phyloP scores from a whole-genome alignment of 2,329 filamentous ascomycete species.

The Mycosphaerella sp. region DNA sequence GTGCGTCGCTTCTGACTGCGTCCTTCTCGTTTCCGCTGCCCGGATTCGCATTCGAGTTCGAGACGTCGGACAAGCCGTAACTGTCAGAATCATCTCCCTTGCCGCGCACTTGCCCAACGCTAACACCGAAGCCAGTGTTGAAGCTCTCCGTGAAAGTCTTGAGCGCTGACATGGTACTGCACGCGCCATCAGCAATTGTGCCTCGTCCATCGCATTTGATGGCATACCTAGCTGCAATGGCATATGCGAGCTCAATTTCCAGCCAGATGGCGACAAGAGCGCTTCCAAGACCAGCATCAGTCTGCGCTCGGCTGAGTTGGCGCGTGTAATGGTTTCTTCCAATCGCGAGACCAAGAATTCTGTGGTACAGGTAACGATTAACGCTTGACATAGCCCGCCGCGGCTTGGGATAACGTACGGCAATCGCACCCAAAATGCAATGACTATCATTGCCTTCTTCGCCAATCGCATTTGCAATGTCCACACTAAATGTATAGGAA shows the following conservation, averaged over 20 bases:
- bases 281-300: constrained; percentile 32
- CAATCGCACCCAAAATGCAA: constrained; percentile 36
- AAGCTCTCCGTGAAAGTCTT: constrained; percentile 40
- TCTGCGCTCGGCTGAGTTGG: constrained; percentile 21
- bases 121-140: constrained; percentile 37
- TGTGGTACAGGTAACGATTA: constrained; percentile 13
- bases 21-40: constrained; percentile 18
- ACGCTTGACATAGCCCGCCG: background rate
- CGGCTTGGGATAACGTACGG: constrained; percentile 26
- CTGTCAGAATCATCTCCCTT: constrained; percentile 23
- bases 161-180: constrained; percentile 39
- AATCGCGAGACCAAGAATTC: constrained; percentile 33
- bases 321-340: constrained; percentile 34
- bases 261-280: constrained; percentile 34
- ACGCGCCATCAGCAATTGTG: background rate
- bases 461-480: constrained; percentile 34
- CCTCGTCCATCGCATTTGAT: too few relatives aligned
- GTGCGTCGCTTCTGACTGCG: background rate
- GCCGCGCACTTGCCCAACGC: constrained; percentile 28
- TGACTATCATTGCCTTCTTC: constrained; percentile 34
- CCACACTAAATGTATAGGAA: constrained; percentile 35
- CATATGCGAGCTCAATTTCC: constrained; percentile 38
- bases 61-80: constrained; percentile 27
- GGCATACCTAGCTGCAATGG: constrained; percentile 31
- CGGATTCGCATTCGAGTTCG: constrained; percentile 18